phyloP scores from a whole-genome alignment of 176 grass and related monocot species.

The Avena eriantha region DNA sequence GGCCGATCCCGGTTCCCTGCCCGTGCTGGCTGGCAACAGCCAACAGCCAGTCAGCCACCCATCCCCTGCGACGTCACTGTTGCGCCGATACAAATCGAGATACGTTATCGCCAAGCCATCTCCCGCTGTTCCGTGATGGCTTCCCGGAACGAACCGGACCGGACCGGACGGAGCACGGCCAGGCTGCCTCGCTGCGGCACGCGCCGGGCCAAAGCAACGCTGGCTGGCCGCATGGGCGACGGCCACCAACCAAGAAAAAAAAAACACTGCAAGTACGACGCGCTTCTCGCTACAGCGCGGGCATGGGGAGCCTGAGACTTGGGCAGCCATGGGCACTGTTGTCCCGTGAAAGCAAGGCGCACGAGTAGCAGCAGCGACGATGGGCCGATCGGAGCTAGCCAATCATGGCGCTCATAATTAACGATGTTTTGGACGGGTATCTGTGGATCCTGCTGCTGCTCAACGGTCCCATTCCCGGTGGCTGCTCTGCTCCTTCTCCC shows the following conservation, averaged over 20 bases:
- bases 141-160: neutral
- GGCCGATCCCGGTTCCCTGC: conserved; percentile 18
- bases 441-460: conserved; percentile 48
- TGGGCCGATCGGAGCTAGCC: neutral
- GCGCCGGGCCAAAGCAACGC: conserved; percentile 30
- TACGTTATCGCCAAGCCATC: neutral
- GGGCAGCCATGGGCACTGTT: neutral
- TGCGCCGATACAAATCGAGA: neutral
- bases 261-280: neutral
- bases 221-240: conserved; percentile 48
- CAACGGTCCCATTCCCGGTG: conserved; percentile 41
- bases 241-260: neutral
- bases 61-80: conserved; percentile 14
- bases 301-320: conserved; percentile 14
- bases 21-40: conserved; percentile 22
- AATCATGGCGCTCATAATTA: conserved; percentile 48
- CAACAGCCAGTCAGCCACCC: neutral
- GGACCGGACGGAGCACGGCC: neutral
- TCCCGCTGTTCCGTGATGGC: conserved; percentile 34
- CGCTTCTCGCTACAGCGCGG: neutral
- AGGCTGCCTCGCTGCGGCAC: neutral
- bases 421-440: conserved; percentile 18
- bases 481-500: conserved; percentile 3
- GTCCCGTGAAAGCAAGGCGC: conserved; percentile 34
- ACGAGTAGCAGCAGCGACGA: conserved; percentile 4